Evolutionary conservation across 345 rosid genomes (phyloP), one percentile per base, ranked within the genome.

Genomic region (Citrus unshiu): DNA sequence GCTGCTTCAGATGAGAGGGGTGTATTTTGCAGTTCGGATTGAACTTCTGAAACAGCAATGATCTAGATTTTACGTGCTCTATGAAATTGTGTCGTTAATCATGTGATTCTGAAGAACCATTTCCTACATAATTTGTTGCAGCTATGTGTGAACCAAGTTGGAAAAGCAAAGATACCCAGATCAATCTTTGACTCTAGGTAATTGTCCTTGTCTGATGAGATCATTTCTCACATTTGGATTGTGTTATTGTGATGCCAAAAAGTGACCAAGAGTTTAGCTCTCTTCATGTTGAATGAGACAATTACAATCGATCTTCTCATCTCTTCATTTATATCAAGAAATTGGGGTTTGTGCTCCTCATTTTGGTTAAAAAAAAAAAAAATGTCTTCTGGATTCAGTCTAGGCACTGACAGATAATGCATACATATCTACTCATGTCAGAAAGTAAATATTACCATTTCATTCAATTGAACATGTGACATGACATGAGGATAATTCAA

Each of bases 381-480:
- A 40, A 3, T 3, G 14, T 46, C 5, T 13, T 46, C 51, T 46
- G 51, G 51, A 46, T 46, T 46, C 18, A 46, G 51, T 46, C 51
- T 13, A 13, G 18, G 51, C 16, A 46, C 51, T 46, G 16, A 13
- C 18, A 16, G 51, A 13, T 46, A 46, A 43, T 43, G 49, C 49
- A 10, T 12, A 12, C 14, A 54, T 18, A 18, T 54, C 58, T 54
- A 54, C 22, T 54, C 19, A 54, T 19, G 22, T 54, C 58, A 18
- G 58, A 54, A 18, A 18, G 2, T 16, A 54, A 18, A 54, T 54
- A 19, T 54, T 54, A 6, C 5, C 22, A 54, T 16, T 54, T 18
- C 32, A 54, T 54, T 54, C 65, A 60, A 73, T 73, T 37, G 7
- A 60, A 35, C 54, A 39, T 59, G 77, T 73, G 68, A 73, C 30